Evolutionary conservation across 2,329 filamentous ascomycete species (phyloP), one percentile per base, ranked within the genome.

Genomic region (Fonsecaea pedrosoi): DNA sequence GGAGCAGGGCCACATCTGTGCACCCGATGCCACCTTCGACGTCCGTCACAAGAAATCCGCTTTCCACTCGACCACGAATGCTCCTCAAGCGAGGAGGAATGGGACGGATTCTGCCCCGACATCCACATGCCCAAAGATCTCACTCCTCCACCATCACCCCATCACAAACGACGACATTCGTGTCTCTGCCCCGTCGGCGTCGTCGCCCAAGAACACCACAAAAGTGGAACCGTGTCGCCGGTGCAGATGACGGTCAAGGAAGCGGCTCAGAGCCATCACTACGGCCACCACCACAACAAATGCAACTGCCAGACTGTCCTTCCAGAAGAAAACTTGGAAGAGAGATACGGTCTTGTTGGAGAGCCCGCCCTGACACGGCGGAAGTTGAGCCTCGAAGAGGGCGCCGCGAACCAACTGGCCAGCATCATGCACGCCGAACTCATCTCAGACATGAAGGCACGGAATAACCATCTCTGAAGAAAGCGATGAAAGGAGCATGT

Each of bases 101-200:
- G 57, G 54, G 68, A 70, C 8, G 64, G 60, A 18, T 70, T 70
- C 57, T 70, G 68, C 45, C 68, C 68, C n/a, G 68, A 70, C 45
- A 70, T 70, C 54, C 25, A 45, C 18, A 70, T 70, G 68, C 68
- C 68, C 25, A 62, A 42, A 4, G 55, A 69, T 12, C 34, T 54
- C 13, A 30, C 48, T 34, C 60, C 42, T 21, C 66, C 62, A 10
- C 54, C 62, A 15, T 32, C 62, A 4, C 48, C 21, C 5, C 54
- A 38, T 34, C 63, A 68, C 40, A 64, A 62, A n/a, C 48, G 68
- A 45, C 60, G 68, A 57, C 68, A 70, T 35, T 70, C 68, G 3
- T 64, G 66, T 9, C 58, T 70, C 7, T 70, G 68, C 53, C 68
- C 68, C 2, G 60, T 54, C 12, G 63, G 62, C 18, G 13, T 70